Base-by-base conservation (phyloP, 225 moss, liverwort and hornwort species). In the Bryoerythrophyllum caledonicum region DNA sequence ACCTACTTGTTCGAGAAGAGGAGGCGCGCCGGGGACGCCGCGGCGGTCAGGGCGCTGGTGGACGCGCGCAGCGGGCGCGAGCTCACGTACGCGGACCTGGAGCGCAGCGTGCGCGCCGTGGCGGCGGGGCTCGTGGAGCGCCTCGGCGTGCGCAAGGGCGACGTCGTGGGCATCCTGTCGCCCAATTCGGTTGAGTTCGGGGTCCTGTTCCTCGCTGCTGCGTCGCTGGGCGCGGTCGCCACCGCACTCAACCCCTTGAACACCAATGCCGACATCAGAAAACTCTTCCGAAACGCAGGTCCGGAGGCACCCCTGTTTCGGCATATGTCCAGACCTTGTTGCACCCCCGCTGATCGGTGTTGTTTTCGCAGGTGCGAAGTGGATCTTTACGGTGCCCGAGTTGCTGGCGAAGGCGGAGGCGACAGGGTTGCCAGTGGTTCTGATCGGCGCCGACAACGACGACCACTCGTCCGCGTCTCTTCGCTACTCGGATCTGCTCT, bases 401-500 rank as follows among this genome's bases (percentile, higher is more conserved):
- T 71, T 90, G 44, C 71, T 72, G n/a, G 53, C 61, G 1, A 91
- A 82, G 68, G 55, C 85, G 13, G 66, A 70, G 35, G 60, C 43
- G 4, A 54, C 87, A 14, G 78, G 80, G 6, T 63, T 91, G 14
- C 94, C 91, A 3, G 72, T 91, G 12, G 53, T 91, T 59, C 6
- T 90, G 52, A 80, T 94, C 41, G 86, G 82, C 54, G 77, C 63
- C 49, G 16, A 53, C 12, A 15, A 3, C 6, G 5, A 37, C 61
- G 5, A 41, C 61, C 4, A 51, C 46, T 19, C 48, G 48, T 49
- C 48, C 48, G 48, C 48, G 48, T 49, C 7, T 1, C 74, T 76
- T 60, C 84, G 65, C 1, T 78, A 91, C 61, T 86, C 91, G 17
- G 89, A 89, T 54, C 70, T 96, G 3, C 74, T 88, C 20, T 57